Conservation (phyloP, 331 rosid species). For the Arachis monticola region DNA sequence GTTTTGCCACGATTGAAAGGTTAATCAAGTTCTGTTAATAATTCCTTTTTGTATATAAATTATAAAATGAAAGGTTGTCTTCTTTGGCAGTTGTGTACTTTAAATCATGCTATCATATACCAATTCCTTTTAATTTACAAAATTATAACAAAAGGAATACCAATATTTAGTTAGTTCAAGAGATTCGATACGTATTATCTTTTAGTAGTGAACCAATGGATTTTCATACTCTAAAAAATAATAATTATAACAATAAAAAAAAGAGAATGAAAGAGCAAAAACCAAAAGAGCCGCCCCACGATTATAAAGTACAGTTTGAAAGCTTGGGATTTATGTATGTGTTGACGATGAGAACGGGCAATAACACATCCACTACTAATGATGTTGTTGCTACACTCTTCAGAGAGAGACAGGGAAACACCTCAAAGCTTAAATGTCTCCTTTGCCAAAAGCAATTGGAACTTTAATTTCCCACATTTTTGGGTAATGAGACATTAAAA, state of each 20-base stretch:
- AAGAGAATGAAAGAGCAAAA: conserved; percentile 5
- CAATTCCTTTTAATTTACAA: too few relatives aligned
- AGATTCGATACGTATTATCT: too few relatives aligned
- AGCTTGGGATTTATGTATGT: conserved; percentile 4
- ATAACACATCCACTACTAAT: conserved; percentile 14
- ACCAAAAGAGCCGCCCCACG: not conserved
- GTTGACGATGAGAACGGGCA: conserved; percentile 27
- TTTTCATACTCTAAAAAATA: too few relatives aligned
- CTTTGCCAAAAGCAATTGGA: conserved; percentile 3
- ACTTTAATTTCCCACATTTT: not conserved
- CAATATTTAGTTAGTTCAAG: too few relatives aligned
- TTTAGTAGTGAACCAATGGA: too few relatives aligned
- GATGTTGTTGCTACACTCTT: not conserved
- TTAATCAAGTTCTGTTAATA: too few relatives aligned
- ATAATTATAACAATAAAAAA: not conserved
- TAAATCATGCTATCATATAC: too few relatives aligned
- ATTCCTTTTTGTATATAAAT: too few relatives aligned
- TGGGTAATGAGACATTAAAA: not conserved
- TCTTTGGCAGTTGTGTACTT: too few relatives aligned
- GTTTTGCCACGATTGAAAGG: too few relatives aligned
- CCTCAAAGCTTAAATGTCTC: conserved; percentile 26
- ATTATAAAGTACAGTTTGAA: conserved; percentile 22
- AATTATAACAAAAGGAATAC: too few relatives aligned
- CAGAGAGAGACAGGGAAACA: conserved; percentile 24
- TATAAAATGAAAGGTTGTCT: too few relatives aligned